Conservation (phyloP, 345 rosid genomes). For the Salix udensis region DNA sequence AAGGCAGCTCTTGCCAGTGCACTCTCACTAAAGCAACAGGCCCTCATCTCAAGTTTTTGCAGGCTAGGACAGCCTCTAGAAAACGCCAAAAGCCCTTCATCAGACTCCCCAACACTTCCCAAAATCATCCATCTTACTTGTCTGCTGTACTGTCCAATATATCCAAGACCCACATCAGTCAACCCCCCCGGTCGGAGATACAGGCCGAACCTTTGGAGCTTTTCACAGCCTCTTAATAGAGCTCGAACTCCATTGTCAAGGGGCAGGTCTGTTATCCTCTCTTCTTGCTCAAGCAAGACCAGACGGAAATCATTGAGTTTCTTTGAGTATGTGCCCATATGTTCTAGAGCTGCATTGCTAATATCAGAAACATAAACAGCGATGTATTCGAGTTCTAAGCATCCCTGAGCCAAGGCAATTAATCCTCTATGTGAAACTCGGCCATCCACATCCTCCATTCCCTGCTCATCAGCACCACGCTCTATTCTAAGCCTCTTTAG, state of each 20-base stretch:
- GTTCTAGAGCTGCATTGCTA: conserved; percentile 65
- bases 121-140: conserved; percentile 93
- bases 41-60: conserved; percentile 90
- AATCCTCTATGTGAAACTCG: conserved; percentile 84
- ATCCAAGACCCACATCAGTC: conserved; percentile 78
- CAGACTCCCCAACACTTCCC: conserved; percentile 77
- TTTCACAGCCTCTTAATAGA: conserved; percentile 72
- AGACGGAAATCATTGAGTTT: conserved; percentile 82
- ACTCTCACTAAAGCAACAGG: conserved; percentile 74
- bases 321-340: conserved; percentile 58
- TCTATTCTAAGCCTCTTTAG: conserved; percentile 91
- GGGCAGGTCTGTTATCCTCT: conserved; percentile 72
- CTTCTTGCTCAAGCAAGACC: conserved; percentile 75
- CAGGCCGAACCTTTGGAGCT: conserved; percentile 72
- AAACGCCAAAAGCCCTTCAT: conserved; percentile 68
- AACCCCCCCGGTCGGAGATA: conserved; percentile 79
- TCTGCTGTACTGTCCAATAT: conserved; percentile 65
- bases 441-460: conserved; percentile 82
- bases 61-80: conserved; percentile 82
- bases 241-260: conserved; percentile 87
- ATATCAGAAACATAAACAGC: conserved; percentile 90
- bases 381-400: conserved; percentile 66
- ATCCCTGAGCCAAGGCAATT: conserved; percentile 78
- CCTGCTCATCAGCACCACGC: conserved; percentile 86
- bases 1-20: conserved; percentile 66